Evolutionary conservation across 2,329 filamentous ascomycete genomes (phyloP).

Genomic region (Monilinia polystroma): DNA sequence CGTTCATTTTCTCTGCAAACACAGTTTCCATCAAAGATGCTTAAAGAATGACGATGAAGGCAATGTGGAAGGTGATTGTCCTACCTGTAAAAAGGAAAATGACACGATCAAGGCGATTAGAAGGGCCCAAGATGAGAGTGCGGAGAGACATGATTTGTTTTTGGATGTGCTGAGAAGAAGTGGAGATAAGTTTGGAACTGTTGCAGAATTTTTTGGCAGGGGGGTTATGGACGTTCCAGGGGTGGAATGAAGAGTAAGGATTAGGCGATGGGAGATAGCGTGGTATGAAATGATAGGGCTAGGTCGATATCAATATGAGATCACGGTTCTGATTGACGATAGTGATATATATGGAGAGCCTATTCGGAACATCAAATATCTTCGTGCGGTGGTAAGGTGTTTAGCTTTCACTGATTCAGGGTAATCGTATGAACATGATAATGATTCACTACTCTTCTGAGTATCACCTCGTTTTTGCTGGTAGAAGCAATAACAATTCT

Average conservation of each 20-base stretch:
- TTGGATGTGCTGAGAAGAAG: conserved; percentile 73
- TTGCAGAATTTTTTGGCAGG: conserved; percentile 92
- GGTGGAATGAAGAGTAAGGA: conserved; percentile 1
- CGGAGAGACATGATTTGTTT: conserved; percentile 87
- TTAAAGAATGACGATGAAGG: conserved; percentile 50
- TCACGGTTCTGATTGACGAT: background rate
- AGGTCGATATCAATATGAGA: conserved; percentile 11
- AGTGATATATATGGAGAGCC: background rate
- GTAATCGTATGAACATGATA: too few relatives aligned
- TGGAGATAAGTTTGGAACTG: conserved; percentile 81
- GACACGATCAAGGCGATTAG: conserved; percentile 86
- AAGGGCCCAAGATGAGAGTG: conserved; percentile 80
- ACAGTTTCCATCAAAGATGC: conserved; percentile 93
- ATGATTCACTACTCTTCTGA: background rate
- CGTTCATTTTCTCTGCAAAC: conserved; percentile 96
- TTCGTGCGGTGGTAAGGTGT: too few relatives aligned
- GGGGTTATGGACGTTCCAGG: conserved; percentile 71
- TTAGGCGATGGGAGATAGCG: background rate
- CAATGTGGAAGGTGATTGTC: conserved; percentile 73
- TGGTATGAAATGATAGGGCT: background rate
- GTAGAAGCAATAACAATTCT: background rate
- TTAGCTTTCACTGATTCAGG: too few relatives aligned
- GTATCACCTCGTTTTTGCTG: background rate
- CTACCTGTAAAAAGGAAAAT: conserved; percentile 79
- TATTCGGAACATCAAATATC: background rate